phyloP scores from a whole-genome alignment of 2,329 filamentous ascomycete species.

The Westerdykella aurantiaca region DNA sequence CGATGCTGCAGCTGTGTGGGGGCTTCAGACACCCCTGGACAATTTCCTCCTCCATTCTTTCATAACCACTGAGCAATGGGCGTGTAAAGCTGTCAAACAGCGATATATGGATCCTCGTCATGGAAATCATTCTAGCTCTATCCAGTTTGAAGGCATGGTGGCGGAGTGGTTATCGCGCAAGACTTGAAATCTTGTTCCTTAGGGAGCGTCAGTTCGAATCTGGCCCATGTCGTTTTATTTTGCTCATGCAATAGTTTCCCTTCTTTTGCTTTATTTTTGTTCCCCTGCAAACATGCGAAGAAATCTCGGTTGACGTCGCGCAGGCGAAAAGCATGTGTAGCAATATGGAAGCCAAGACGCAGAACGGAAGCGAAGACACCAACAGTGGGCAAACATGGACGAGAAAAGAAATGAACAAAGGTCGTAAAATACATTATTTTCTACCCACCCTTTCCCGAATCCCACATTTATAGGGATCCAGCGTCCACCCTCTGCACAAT shows the following conservation, averaged over 20 bases:
- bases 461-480: neutral
- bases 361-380: too few species aligned
- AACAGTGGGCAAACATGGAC: neutral
- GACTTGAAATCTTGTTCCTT: constrained; percentile 38
- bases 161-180: constrained; percentile 36
- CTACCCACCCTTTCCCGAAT: constrained; percentile 35
- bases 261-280: constrained; percentile 2
- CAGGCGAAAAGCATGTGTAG: too few species aligned
- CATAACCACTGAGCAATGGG: too few species aligned
- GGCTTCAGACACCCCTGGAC: too few species aligned
- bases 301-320: too few species aligned
- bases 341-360: too few species aligned
- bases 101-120: too few species aligned
- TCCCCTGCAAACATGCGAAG: too few species aligned
- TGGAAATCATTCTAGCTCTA: too few species aligned
- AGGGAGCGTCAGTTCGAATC: constrained; percentile 35
- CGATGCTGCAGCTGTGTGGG: too few species aligned
- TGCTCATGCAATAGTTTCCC: constrained; percentile 1
- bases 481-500: constrained; percentile 70
- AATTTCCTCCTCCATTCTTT: too few species aligned
- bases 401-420: neutral
- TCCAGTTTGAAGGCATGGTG: constrained; percentile 18
- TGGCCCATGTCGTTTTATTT: constrained; percentile 25
- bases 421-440: neutral
- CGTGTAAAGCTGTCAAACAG: too few species aligned